A percentile compares a stretch with the other conserved stretches of the same genome.
Conservation (phyloP, 208 protist species). For the Trypanosoma lewisi region DNA sequence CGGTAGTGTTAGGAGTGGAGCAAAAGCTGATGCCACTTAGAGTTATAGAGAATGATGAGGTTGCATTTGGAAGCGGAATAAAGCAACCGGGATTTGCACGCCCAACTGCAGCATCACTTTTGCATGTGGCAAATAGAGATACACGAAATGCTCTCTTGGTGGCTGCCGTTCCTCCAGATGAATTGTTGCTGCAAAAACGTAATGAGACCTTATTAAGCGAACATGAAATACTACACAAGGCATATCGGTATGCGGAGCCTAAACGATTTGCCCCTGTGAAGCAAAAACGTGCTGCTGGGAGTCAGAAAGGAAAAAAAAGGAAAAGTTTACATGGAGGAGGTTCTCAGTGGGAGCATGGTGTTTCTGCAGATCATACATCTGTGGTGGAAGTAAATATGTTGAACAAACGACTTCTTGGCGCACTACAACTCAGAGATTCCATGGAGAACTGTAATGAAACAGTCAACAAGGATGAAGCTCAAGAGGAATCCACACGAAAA, state of each 20-base stretch:
- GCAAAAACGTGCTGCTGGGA: not conserved
- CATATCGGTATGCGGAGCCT: constrained; percentile 13
- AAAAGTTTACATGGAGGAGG: not conserved
- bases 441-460: not conserved
- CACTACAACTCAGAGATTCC: not conserved
- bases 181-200: constrained; percentile 26
- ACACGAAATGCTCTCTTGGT: constrained; percentile 27
- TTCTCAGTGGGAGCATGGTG: not conserved
- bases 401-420: constrained; percentile 28
- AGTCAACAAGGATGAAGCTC: constrained; percentile 11
- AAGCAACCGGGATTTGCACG: constrained; percentile 56
- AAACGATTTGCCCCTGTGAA: constrained; percentile 22
- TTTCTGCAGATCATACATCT: constrained; percentile 1
- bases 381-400: constrained; percentile 42
- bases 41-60: constrained; percentile 59
- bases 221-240: constrained; percentile 50
- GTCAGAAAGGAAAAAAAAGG: not conserved
- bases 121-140: constrained; percentile 45
- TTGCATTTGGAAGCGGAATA: constrained; percentile 35
- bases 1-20: not conserved
- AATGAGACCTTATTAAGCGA: constrained; percentile 59
- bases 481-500: constrained; percentile 29
- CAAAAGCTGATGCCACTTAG: constrained; percentile 27
- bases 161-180: constrained; percentile 44
- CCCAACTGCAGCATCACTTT: constrained; percentile 54